Conservation (phyloP, 179 eudicot genomes). For the Corrigiola litoralis region DNA sequence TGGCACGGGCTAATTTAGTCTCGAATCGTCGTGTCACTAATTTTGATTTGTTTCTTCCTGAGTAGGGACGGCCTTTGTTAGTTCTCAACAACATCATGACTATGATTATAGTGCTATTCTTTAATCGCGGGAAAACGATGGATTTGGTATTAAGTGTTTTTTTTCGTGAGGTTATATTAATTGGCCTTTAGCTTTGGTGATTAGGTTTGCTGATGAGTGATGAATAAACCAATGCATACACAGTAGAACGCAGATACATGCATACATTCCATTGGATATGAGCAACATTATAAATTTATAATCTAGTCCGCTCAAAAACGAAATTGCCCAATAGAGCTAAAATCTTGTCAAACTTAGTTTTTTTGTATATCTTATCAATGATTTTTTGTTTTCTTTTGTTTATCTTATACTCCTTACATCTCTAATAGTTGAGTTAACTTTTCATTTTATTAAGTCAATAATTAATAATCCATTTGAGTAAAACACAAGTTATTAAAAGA, state of each 20-base stretch:
- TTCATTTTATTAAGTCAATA: too few species aligned
- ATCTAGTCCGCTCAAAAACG: background rate
- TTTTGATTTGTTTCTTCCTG: background rate
- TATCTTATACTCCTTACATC: too few species aligned
- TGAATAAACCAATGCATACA: background rate
- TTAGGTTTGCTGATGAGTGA: background rate
- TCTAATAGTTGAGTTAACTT: too few species aligned
- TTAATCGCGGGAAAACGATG: slow-evolving; percentile 7
- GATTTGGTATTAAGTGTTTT: background rate
- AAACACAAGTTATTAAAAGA: too few species aligned
- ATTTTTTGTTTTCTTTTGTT: too few species aligned
- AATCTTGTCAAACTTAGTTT: too few species aligned
- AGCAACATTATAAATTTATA: too few species aligned
- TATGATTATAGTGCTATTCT: background rate
- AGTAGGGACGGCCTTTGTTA: slow-evolving; percentile 18
- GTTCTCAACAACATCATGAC: slow-evolving; percentile 6
- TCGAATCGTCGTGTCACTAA: slow-evolving; percentile 5
- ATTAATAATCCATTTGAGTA: too few species aligned
- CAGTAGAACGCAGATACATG: background rate
- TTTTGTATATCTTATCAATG: too few species aligned
- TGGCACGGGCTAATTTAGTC: background rate
- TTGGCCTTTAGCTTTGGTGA: slow-evolving; percentile 1
- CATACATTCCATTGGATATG: background rate
- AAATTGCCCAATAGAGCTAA: too few species aligned
- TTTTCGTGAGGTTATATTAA: background rate